phyloP scores from a whole-genome alignment of 257 asterid species.

The Cruciata laevipes region DNA sequence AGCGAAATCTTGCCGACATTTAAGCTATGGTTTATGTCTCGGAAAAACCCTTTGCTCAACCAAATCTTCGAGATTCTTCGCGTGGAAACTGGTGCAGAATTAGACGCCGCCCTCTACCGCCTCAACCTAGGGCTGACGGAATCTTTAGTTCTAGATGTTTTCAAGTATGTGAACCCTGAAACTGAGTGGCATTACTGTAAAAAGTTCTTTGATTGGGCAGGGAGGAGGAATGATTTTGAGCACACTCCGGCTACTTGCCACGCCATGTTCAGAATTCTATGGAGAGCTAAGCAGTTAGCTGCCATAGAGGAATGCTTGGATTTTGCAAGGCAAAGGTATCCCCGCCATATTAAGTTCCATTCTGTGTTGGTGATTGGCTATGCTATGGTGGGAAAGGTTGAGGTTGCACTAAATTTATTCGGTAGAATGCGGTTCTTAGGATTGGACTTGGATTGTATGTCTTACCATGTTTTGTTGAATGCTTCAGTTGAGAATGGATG shows the following conservation, averaged over 20 bases:
- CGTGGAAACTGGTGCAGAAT: constrained; percentile 35
- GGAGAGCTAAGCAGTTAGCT: constrained; percentile 42
- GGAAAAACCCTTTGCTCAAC: constrained; percentile 40
- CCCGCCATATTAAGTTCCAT: constrained; percentile 28
- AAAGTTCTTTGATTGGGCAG: constrained; percentile 95
- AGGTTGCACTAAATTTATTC: constrained; percentile 56
- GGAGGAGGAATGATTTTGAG: constrained; percentile 57
- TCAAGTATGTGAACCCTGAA: constrained; percentile 34
- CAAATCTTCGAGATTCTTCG: constrained; percentile 51
- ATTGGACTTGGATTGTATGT: constrained; percentile 50
- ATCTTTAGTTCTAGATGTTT: constrained; percentile 42
- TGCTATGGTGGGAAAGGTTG: constrained; percentile 62
- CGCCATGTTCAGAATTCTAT: constrained; percentile 53
- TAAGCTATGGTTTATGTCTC: constrained; percentile 63
- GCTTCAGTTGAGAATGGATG: constrained; percentile 56
- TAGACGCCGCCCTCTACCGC: constrained; percentile 39
- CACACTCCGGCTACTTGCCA: constrained; percentile 61
- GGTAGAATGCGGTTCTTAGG: constrained; percentile 79
- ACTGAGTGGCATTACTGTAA: constrained; percentile 58
- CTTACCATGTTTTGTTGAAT: constrained; percentile 67
- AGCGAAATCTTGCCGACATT: constrained; percentile 34
- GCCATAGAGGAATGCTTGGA: constrained; percentile 49
- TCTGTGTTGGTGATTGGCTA: constrained; percentile 68
- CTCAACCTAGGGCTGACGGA: constrained; percentile 50
- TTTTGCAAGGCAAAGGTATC: constrained; percentile 23